Percentiles rank a stretch among this genome's conserved stretches.
Conservation (phyloP, 129 eudicot genomes). For the Oenanthe sinensis region DNA sequence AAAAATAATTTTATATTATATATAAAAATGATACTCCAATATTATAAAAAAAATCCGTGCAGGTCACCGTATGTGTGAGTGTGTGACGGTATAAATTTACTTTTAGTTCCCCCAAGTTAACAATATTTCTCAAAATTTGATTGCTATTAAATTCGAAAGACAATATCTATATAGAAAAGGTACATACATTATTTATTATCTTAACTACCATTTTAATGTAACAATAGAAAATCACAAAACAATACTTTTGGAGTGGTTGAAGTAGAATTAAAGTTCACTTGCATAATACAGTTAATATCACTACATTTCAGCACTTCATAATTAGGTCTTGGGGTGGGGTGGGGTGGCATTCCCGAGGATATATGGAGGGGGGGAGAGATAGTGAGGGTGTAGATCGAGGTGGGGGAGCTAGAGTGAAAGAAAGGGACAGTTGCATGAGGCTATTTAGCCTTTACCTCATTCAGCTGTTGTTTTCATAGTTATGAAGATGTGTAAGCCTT, state of each 20-base stretch:
- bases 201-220: neutral
- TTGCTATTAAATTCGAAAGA: neutral
- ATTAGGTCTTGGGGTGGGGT: neutral
- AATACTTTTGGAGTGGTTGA: neutral
- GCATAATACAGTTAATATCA: too few species aligned
- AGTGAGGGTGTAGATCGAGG: slow-evolving; percentile 36
- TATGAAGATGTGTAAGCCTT: slow-evolving; percentile 16
- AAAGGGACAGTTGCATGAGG: slow-evolving; percentile 83
- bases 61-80: too few species aligned
- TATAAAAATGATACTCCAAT: too few species aligned
- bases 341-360: slow-evolving; percentile 56
- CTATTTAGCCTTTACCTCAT: slow-evolving; percentile 58
- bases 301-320: neutral
- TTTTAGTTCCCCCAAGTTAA: too few species aligned
- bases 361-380: slow-evolving; percentile 4
- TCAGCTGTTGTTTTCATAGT: slow-evolving; percentile 77
- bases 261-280: neutral
- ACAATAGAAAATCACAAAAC: neutral
- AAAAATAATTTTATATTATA: too few species aligned
- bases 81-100: too few species aligned
- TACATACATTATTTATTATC: neutral
- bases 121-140: too few species aligned
- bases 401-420: slow-evolving; percentile 26
- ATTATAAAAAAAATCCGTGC: too few species aligned
- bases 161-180: neutral